Percentiles rank a stretch among this genome's conserved stretches.
Conservation (phyloP, 2,329 filamentous ascomycete genomes). For the Curvularia lunata region DNA sequence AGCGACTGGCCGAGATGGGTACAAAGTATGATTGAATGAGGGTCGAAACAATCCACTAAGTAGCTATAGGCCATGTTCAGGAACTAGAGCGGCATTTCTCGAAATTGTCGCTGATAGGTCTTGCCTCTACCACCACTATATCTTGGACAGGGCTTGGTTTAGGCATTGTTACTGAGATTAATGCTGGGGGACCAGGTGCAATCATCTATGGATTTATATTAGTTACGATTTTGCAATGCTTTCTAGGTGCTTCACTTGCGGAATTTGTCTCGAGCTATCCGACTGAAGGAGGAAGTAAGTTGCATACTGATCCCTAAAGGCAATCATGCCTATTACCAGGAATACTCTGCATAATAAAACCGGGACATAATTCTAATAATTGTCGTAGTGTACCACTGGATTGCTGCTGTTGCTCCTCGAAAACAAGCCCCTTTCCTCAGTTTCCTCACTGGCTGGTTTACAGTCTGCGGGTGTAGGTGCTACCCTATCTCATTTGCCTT, state of each 20-base stretch:
- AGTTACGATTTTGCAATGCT: slow-evolving; percentile 15
- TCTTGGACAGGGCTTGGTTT: slow-evolving; percentile 20
- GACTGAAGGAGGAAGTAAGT: slow-evolving; percentile 16
- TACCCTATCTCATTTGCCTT: neutral
- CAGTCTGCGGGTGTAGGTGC: slow-evolving; percentile 15
- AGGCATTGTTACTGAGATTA: slow-evolving; percentile 17
- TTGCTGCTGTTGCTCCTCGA: slow-evolving; percentile 15
- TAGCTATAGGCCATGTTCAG: slow-evolving; percentile 11
- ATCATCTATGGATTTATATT: slow-evolving; percentile 19
- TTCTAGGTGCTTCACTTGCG: slow-evolving; percentile 18
- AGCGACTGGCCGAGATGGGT: slow-evolving; percentile 18
- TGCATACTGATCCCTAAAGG: neutral
- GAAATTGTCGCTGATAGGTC: slow-evolving; percentile 14
- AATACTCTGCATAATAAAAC: no score
- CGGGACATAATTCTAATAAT: neutral
- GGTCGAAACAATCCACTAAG: neutral
- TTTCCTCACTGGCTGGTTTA: slow-evolving; percentile 21
- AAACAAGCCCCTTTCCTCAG: slow-evolving; percentile 15
- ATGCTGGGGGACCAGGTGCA: slow-evolving; percentile 18
- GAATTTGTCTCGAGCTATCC: slow-evolving; percentile 20
- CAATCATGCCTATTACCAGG: no score
- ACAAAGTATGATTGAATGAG: neutral
- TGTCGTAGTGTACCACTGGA: slow-evolving; percentile 15
- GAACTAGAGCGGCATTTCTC: slow-evolving; percentile 17
- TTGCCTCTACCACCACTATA: slow-evolving; percentile 20